Evolutionary conservation across 768 basidiomycete genomes (phyloP), one percentile per base, ranked within the genome.

Genomic region (Tulasnella sp.): DNA sequence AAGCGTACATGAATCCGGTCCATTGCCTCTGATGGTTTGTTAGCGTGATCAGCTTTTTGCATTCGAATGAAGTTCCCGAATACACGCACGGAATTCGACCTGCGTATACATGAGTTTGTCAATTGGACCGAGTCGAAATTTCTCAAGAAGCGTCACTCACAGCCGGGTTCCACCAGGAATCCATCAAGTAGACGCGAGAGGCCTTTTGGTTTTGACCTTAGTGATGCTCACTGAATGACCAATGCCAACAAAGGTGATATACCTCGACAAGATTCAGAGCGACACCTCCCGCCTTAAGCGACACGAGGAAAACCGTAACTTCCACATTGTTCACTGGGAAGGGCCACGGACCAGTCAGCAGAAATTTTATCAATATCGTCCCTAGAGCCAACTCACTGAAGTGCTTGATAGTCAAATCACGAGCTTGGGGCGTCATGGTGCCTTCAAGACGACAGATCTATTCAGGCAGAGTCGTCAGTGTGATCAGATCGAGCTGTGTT

Each of bases 231-330:
- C 7, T 15, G 11, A 5, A 12, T 14, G 17, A 74, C 29, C n/a
- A 39, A 40, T 25, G 15, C 17, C 17, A 77, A 79, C 22, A 78
- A 22, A 25, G 17, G 69, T 17, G 71, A 67, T 42, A 29, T 69
- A 72, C 81, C 82, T 94, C 93, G 0, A 93, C 94, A 79, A 96
- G 82, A 81, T 96, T 96, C 71, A 97, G 86, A 3, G 93, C 94
- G 4, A 95, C 95, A 82, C 96, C 96, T 70, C 97, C 97, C 1
- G 97, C 97, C 83, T 97, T 99, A 81, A 99, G 85, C 78, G 85
- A 86, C 19, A 99, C 94, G 34, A 99, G 88, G 85, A 99, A 99
- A n/a, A 99, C 93, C 1, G 96, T 98, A 45, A 97, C 94, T 77
- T 96, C 89, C 3, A 95, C 91, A 79, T 92, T 97, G 80, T 91